Percentiles rank a stretch among this genome's conserved stretches.
phyloP scores from a whole-genome alignment of 768 basidiomycete species.

The Mrakia gelida region DNA sequence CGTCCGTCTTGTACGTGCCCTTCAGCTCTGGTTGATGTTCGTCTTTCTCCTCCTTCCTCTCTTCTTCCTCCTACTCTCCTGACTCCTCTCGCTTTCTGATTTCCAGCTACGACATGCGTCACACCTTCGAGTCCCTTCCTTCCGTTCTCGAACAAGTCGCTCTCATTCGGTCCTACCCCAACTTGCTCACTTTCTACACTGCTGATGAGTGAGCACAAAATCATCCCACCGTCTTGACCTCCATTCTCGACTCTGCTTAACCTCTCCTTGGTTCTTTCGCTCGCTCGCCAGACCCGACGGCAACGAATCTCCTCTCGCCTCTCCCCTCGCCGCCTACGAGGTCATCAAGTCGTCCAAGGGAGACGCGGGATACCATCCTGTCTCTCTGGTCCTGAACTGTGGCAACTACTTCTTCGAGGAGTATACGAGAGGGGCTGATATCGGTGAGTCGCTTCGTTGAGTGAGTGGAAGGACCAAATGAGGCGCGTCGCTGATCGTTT shows the following conservation, averaged over 20 bases:
- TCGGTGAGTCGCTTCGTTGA: conserved; percentile 45
- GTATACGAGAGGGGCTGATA: conserved; percentile 62
- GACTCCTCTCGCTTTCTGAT: background rate
- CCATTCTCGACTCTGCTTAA: no score
- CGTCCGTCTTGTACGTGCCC: background rate
- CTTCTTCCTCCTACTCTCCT: background rate
- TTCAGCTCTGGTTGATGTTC: conserved; percentile 61
- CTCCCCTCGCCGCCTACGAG: conserved; percentile 52
- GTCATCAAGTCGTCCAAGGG: conserved; percentile 51
- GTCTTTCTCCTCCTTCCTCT: background rate
- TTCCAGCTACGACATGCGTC: conserved; percentile 62
- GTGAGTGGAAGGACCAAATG: conserved; percentile 54
- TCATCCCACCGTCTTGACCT: no score
- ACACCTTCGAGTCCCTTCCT: conserved; percentile 62
- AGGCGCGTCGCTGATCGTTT: conserved; percentile 24
- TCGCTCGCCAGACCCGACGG: conserved; percentile 51
- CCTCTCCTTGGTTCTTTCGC: no score
- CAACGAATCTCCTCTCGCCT: conserved; percentile 61
- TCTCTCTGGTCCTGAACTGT: conserved; percentile 60
- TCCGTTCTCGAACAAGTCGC: conserved; percentile 66
- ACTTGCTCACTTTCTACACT: conserved; percentile 62
- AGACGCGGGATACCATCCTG: conserved; percentile 52
- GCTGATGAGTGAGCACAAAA: conserved; percentile 60
- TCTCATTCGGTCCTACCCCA: conserved; percentile 60
- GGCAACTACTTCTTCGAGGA: conserved; percentile 61